A percentile compares a stretch with the other conserved stretches of the same genome.
phyloP scores from a whole-genome alignment of 805 yeast genomes.

The Zygosaccharomyces bailii region DNA sequence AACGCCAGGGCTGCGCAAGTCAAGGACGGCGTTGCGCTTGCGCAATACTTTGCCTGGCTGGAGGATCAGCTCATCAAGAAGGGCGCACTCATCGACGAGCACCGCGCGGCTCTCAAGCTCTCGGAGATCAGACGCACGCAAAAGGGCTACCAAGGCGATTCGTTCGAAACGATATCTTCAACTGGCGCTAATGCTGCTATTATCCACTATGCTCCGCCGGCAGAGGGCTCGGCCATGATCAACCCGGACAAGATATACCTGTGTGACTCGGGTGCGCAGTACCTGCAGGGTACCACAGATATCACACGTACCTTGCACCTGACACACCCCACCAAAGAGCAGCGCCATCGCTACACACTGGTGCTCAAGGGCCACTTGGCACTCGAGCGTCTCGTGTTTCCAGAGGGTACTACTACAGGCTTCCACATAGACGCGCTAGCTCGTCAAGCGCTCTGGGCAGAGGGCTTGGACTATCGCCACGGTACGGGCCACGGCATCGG shows the following conservation, averaged over 20 bases:
- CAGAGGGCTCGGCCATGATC: slow-evolving; percentile 53
- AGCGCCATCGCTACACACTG: slow-evolving; percentile 66
- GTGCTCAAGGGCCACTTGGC: slow-evolving; percentile 92
- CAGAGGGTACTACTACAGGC: slow-evolving; percentile 71
- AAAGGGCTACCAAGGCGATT: slow-evolving; percentile 59
- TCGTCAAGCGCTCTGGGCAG: slow-evolving; percentile 74
- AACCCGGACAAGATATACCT: slow-evolving; percentile 68
- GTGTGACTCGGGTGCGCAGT: slow-evolving; percentile 90
- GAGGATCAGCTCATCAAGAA: slow-evolving; percentile 50
- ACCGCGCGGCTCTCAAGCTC: slow-evolving; percentile 60
- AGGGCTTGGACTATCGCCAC: slow-evolving; percentile 84
- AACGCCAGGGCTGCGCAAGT: slow-evolving; percentile 76
- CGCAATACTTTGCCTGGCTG: slow-evolving; percentile 79
- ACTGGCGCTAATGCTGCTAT: slow-evolving; percentile 73
- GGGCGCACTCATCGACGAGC: slow-evolving; percentile 53
- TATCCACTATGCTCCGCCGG: slow-evolving; percentile 71
- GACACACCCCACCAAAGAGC: slow-evolving; percentile 51
- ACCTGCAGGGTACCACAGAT: slow-evolving; percentile 92
- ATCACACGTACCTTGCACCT: slow-evolving; percentile 86
- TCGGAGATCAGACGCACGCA: slow-evolving; percentile 51
- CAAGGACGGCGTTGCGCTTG: slow-evolving; percentile 77
- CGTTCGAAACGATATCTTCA: slow-evolving; percentile 74
- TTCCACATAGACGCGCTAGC: slow-evolving; percentile 76
- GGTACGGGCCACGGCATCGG: slow-evolving; percentile 99
- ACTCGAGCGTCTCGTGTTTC: slow-evolving; percentile 75